phyloP scores from a whole-genome alignment of 1,139 yeast genomes.

The Blastobotrys buckinghamii region DNA sequence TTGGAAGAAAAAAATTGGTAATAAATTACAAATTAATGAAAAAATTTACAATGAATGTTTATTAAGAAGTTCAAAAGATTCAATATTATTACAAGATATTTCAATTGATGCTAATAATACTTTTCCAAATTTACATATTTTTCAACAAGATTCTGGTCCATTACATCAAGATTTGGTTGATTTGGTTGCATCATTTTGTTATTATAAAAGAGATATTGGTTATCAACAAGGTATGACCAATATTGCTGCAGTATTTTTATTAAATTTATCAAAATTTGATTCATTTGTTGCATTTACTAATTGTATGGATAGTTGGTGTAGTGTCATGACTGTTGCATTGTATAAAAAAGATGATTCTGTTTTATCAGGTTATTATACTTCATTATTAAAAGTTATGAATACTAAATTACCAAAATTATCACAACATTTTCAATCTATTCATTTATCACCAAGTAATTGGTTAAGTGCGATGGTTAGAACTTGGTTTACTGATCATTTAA shows the following conservation, averaged over 20 bases:
- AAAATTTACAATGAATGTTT: conserved; percentile 19
- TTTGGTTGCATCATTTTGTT: conserved; percentile 31
- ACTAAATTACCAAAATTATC: conserved; percentile 42
- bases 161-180: conserved; percentile 33
- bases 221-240: conserved; percentile 24
- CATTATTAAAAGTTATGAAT: conserved; percentile 45
- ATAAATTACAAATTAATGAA: conserved; percentile 26
- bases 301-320: conserved; percentile 32
- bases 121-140: conserved; percentile 43
- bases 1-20: conserved; percentile 49
- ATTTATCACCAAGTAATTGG: conserved; percentile 35
- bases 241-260: conserved; percentile 41
- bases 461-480: conserved; percentile 36
- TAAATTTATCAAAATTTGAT: conserved; percentile 35
- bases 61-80: conserved; percentile 11
- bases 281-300: conserved; percentile 45
- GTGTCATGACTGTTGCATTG: conserved; percentile 26
- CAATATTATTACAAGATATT: conserved; percentile 19
- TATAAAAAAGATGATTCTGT: conserved; percentile 29
- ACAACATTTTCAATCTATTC: conserved; percentile 44
- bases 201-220: conserved; percentile 28
- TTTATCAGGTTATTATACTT: conserved; percentile 33
- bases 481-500: conserved; percentile 35
- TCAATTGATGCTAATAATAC: conserved; percentile 32
- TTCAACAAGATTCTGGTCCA: conserved; percentile 35